These are phyloP conservation scores for Sarocladium brachiariae DNA, from an alignment of 2,329 filamentous ascomycete species.

Conservation along the genomic window DNA sequence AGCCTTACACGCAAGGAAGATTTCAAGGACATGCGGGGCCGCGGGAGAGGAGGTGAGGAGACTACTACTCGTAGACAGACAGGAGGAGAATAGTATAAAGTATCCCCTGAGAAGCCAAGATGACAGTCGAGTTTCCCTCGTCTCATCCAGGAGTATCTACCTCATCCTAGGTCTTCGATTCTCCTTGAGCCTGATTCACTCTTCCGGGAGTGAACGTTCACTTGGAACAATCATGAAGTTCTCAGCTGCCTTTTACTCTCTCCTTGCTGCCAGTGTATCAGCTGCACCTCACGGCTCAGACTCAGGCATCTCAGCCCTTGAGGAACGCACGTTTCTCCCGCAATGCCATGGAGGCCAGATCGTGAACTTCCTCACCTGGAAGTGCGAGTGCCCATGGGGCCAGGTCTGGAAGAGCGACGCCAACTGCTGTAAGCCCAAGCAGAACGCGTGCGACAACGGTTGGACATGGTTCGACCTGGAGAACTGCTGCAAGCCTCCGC, in stretches of 20 bases:
- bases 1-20: too few species aligned
- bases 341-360: neutral
- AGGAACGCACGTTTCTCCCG: neutral
- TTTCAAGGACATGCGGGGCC: too few species aligned
- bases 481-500: conserved; percentile 6
- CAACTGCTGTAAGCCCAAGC: conserved; percentile 7
- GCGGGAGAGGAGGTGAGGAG: too few species aligned
- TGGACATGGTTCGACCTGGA: neutral
- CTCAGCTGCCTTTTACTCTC: neutral
- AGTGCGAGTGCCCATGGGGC: conserved; percentile 7
- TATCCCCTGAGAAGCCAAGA: too few species aligned
- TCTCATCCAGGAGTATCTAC: too few species aligned
- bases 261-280: conserved; percentile 1
- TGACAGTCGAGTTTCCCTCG: too few species aligned
- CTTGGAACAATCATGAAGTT: neutral
- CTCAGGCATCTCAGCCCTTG: neutral
- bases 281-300: neutral
- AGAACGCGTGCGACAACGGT: neutral
- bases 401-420: neutral
- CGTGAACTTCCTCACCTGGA: conserved; percentile 1
- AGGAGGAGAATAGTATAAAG: neutral
- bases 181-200: neutral
- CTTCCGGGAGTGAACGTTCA: neutral
- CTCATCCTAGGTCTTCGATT: too few species aligned
- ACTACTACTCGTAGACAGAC: neutral